phyloP scores from a whole-genome alignment of 2,329 filamentous ascomycete species.

The Fusarium armeniacum region DNA sequence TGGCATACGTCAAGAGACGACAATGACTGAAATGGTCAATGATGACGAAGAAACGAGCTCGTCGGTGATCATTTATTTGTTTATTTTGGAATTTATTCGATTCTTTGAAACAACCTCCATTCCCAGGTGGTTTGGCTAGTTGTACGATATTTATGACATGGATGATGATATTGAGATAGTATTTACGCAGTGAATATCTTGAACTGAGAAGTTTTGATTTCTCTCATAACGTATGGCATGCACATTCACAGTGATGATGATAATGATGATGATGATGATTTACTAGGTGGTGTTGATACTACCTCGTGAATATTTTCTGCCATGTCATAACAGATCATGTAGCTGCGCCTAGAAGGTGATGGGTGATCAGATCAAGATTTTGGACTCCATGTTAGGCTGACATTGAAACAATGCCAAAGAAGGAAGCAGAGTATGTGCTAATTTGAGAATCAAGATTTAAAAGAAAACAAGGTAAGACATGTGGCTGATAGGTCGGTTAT shows the following conservation, averaged over 20 bases:
- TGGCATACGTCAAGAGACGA: slow-evolving; percentile 40
- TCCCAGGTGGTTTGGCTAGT: slow-evolving; percentile 47
- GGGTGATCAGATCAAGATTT: slow-evolving; percentile 19
- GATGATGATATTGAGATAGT: slow-evolving; percentile 35
- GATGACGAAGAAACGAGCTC: slow-evolving; percentile 49
- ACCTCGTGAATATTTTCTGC: slow-evolving; percentile 22
- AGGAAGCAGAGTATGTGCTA: slow-evolving; percentile 25
- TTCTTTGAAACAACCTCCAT: slow-evolving; percentile 45
- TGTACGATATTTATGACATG: slow-evolving; percentile 43
- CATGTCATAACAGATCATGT: slow-evolving; percentile 17
- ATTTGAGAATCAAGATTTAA: slow-evolving; percentile 22
- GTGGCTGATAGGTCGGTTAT: slow-evolving; percentile 16
- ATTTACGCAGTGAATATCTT: slow-evolving; percentile 34
- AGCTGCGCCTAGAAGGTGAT: slow-evolving; percentile 10
- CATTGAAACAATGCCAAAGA: slow-evolving; percentile 22
- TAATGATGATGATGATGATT: slow-evolving; percentile 6
- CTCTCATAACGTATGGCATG: slow-evolving; percentile 3
- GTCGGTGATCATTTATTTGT: slow-evolving; percentile 48
- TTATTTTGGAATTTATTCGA: slow-evolving; percentile 37
- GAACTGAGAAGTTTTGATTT: slow-evolving; percentile 33
- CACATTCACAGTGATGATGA: not conserved
- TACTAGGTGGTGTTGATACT: slow-evolving; percentile 12
- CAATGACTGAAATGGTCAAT: slow-evolving; percentile 49
- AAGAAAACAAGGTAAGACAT: slow-evolving; percentile 31
- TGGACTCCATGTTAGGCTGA: not conserved